These are phyloP conservation scores for Ammopiptanthus mongolicus DNA, from an alignment of 306 rosid species.

Conservation along the genomic window DNA sequence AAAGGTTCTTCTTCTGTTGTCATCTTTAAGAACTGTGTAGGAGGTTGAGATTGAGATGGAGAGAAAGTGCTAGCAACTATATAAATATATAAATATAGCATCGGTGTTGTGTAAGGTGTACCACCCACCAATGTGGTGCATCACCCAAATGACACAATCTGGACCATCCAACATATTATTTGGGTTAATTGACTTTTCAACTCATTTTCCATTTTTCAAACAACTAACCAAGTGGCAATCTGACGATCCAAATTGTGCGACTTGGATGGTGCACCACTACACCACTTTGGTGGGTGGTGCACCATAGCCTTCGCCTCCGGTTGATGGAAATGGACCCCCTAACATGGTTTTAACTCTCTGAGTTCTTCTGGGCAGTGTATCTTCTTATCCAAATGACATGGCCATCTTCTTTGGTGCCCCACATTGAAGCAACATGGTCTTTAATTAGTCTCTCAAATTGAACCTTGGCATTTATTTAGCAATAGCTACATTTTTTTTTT, in stretches of 20 bases:
- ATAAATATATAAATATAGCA: not conserved
- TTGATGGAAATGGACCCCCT: slow-evolving; percentile 6
- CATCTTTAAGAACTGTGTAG: slow-evolving; percentile 15
- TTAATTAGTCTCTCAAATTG: slow-evolving; percentile 23
- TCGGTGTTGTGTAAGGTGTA: no score
- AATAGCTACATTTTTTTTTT: no score
- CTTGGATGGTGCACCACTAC: no score
- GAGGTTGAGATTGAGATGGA: not conserved
- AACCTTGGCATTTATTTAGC: not conserved
- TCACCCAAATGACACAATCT: no score
- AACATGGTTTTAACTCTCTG: slow-evolving; percentile 18
- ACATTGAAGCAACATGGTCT: not conserved
- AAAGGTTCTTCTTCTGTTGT: slow-evolving; percentile 34
- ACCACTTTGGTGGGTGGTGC: no score
- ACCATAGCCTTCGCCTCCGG: no score
- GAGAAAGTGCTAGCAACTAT: not conserved
- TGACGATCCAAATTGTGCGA: no score
- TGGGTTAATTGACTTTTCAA: no score
- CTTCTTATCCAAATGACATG: slow-evolving; percentile 12
- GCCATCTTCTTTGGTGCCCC: not conserved
- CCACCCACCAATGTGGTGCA: no score
- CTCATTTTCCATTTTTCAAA: no score
- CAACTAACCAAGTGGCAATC: no score
- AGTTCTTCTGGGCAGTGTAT: not conserved
- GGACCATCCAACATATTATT: no score